Conservation (phyloP, 345 rosid species). For the Trapa bicornis region DNA sequence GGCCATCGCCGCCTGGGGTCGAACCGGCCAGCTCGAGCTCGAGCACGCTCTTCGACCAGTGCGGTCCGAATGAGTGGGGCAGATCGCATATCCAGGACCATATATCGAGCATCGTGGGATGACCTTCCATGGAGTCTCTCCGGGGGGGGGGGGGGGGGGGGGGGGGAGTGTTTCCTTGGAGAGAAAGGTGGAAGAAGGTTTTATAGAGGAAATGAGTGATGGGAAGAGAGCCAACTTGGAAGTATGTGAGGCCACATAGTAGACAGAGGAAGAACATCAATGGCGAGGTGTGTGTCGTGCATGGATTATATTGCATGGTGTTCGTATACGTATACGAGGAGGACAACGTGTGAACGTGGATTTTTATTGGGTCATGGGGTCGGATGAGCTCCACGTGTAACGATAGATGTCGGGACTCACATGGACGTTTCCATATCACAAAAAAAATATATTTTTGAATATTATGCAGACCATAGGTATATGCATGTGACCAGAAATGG, state of each 20-base stretch:
- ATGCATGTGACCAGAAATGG: too few relatives aligned
- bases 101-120: constrained; percentile 29
- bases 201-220: constrained; percentile 25
- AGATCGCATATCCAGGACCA: constrained; percentile 84
- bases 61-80: constrained; percentile 23
- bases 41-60: constrained; percentile 3
- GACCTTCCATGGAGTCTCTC: background rate
- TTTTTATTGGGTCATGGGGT: too few relatives aligned
- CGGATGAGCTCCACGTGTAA: too few relatives aligned
- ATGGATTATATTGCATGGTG: too few relatives aligned
- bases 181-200: background rate
- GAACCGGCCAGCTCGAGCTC: constrained; percentile 35
- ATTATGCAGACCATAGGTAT: too few relatives aligned
- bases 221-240: constrained; percentile 25
- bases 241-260: too few relatives aligned
- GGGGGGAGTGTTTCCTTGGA: background rate
- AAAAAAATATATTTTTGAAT: background rate
- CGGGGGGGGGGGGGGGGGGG: background rate
- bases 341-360: too few relatives aligned
- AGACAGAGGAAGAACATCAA: background rate
- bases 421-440: background rate
- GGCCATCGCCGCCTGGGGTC: background rate
- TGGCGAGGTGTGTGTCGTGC: background rate
- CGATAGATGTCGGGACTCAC: background rate
- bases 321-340: too few relatives aligned